These are phyloP conservation scores for Aspergillus leporis DNA, from an alignment of 495 filamentous ascomycete genomes.

Conservation along the genomic window DNA sequence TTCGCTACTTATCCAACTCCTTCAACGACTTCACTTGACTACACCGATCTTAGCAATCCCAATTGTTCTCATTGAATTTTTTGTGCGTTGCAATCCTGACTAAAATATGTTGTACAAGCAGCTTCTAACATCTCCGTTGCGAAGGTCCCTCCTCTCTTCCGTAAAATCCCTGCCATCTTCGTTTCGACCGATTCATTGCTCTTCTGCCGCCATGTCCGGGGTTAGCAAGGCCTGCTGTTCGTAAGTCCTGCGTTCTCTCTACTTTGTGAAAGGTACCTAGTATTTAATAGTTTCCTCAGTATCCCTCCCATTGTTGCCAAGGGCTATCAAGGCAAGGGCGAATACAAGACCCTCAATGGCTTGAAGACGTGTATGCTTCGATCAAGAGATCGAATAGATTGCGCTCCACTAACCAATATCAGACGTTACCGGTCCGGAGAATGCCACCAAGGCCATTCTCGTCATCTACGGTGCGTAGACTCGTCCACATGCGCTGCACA, in stretches of 20 bases:
- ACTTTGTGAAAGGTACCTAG: neutral
- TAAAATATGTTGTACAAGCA: slow-evolving; percentile 16
- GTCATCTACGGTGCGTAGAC: slow-evolving; percentile 48
- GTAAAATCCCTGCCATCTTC: slow-evolving; percentile 13
- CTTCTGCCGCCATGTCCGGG: slow-evolving; percentile 41
- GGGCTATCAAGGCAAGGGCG: slow-evolving; percentile 60
- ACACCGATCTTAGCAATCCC: neutral
- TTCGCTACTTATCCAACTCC: neutral
- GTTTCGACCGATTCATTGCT: slow-evolving; percentile 23
- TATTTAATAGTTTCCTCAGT: slow-evolving; percentile 19
- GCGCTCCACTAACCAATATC: slow-evolving; percentile 9
- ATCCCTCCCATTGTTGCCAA: slow-evolving; percentile 58
- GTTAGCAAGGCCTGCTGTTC: slow-evolving; percentile 52
- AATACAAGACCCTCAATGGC: slow-evolving; percentile 61
- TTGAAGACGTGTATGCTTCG: slow-evolving; percentile 59
- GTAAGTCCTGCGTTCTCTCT: slow-evolving; percentile 28
- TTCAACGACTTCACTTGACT: neutral
- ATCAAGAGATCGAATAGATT: neutral
- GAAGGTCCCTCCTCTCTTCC: slow-evolving; percentile 22
- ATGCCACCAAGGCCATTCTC: slow-evolving; percentile 54
- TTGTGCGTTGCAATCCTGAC: slow-evolving; percentile 3
- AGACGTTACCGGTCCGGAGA: slow-evolving; percentile 56
- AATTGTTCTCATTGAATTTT: neutral
- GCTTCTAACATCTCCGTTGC: slow-evolving; percentile 24
- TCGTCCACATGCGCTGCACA: neutral